These are phyloP conservation scores for Leccinum fibrillosum DNA, from an alignment of 768 basidiomycete species.

Conservation along the genomic window DNA sequence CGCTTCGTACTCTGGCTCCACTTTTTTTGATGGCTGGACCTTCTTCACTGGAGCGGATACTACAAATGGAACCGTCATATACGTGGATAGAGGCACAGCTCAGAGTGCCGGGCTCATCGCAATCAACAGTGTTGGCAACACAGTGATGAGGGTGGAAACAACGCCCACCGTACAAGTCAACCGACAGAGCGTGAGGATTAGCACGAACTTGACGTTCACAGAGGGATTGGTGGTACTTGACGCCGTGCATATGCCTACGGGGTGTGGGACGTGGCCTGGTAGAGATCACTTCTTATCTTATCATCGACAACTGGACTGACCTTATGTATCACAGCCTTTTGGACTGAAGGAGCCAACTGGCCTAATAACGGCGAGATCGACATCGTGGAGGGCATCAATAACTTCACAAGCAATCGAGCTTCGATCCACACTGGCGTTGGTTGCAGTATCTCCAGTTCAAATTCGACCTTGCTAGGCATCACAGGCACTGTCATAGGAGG, in stretches of 20 bases:
- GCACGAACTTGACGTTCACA: conserved; percentile 55
- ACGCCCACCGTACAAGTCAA: conserved; percentile 66
- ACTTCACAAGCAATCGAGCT: conserved; percentile 78
- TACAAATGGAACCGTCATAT: conserved; percentile 70
- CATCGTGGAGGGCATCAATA: conserved; percentile 79
- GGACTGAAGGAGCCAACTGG: conserved; percentile 48
- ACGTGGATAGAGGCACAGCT: conserved; percentile 58
- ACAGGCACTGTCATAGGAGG: conserved; percentile 65
- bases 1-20: conserved; percentile 57
- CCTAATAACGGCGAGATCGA: conserved; percentile 69
- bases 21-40: conserved; percentile 81
- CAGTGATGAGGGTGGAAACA: conserved; percentile 89
- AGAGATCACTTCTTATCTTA: conserved; percentile 2
- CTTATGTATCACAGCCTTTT: conserved; percentile 35
- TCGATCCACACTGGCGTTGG: conserved; percentile 78
- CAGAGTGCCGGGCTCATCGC: conserved; percentile 58
- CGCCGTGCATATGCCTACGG: conserved; percentile 84
- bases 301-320: conserved; percentile 1
- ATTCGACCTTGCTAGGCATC: conserved; percentile 50
- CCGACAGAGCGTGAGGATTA: conserved; percentile 78
- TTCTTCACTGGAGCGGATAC: conserved; percentile 73
- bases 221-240: conserved; percentile 77
- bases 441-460: conserved; percentile 56
- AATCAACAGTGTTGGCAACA: conserved; percentile 70
- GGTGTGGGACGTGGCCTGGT: conserved; percentile 84